These are phyloP conservation scores for Pichia sp. DNA, from an alignment of 1,139 yeast species.

Conservation along the genomic window DNA sequence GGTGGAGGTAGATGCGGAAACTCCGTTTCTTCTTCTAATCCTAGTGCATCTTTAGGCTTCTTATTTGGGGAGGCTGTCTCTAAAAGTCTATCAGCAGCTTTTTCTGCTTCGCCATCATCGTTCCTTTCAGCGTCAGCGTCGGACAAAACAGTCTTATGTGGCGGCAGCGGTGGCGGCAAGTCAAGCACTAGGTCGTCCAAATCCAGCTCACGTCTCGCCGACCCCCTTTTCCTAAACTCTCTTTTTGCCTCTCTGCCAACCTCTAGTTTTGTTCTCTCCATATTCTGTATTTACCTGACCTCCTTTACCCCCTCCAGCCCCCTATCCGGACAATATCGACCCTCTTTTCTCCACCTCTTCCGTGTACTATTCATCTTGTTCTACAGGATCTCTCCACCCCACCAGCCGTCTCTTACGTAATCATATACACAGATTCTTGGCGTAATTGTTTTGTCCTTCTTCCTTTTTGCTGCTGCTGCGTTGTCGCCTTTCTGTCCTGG, in stretches of 20 bases:
- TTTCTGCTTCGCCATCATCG: slow-evolving; percentile 1
- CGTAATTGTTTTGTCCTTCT: background rate
- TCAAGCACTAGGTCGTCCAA: slow-evolving; percentile 24
- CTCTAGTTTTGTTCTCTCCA: slow-evolving; percentile 25
- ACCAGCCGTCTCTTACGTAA: background rate
- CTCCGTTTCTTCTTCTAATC: background rate
- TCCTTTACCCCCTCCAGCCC: background rate
- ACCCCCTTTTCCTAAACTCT: slow-evolving; percentile 31
- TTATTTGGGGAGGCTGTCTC: background rate
- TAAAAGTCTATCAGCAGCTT: background rate
- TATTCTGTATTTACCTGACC: background rate
- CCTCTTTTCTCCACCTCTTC: background rate
- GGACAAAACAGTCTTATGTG: background rate
- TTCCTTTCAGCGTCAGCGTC: background rate
- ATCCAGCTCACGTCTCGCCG: slow-evolving; percentile 25
- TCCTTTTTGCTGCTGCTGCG: background rate
- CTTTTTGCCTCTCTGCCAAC: slow-evolving; percentile 25
- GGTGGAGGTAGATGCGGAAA: background rate
- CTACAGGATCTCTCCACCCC: background rate
- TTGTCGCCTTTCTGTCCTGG: background rate
- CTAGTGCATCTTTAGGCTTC: background rate
- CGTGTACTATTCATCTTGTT: background rate
- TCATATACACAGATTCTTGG: background rate
- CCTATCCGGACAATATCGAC: background rate
- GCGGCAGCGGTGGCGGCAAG: slow-evolving; percentile 14